Percentiles rank a stretch among this genome's conserved stretches.
phyloP scores from a whole-genome alignment of 2,329 filamentous ascomycete species.

The Purpureocillium takamizusanense region DNA sequence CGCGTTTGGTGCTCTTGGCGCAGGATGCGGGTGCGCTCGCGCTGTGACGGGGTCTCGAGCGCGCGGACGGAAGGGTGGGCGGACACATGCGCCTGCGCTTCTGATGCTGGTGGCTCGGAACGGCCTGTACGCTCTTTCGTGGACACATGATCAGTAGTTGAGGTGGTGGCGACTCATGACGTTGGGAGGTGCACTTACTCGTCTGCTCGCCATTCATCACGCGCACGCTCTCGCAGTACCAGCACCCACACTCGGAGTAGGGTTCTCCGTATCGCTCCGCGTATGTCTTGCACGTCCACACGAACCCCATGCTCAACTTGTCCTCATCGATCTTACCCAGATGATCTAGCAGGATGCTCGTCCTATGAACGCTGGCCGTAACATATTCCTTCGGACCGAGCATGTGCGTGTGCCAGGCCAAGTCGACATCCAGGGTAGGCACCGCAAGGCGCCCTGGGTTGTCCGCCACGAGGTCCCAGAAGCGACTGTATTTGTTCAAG shows the following conservation, averaged over 20 bases:
- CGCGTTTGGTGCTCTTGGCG: neutral
- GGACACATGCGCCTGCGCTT: too few species aligned
- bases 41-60: neutral
- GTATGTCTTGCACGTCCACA: slow-evolving; percentile 41
- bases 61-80: too few species aligned
- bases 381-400: slow-evolving; percentile 54
- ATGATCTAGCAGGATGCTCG: slow-evolving; percentile 42
- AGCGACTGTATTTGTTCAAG: slow-evolving; percentile 51
- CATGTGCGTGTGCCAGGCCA: slow-evolving; percentile 70
- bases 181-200: neutral
- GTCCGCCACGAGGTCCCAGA: slow-evolving; percentile 44
- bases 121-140: too few species aligned
- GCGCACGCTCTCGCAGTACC: slow-evolving; percentile 58
- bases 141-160: too few species aligned
- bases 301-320: slow-evolving; percentile 49
- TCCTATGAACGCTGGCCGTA: slow-evolving; percentile 35
- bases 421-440: slow-evolving; percentile 59
- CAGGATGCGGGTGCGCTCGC: neutral
- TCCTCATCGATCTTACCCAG: neutral
- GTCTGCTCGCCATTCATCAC: neutral
- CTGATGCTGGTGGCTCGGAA: too few species aligned
- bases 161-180: too few species aligned
- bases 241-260: slow-evolving; percentile 66
- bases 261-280: slow-evolving; percentile 50
- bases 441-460: slow-evolving; percentile 40